Conservation (phyloP, 1,139 yeast genomes). For the Kodamaea anthophila region DNA sequence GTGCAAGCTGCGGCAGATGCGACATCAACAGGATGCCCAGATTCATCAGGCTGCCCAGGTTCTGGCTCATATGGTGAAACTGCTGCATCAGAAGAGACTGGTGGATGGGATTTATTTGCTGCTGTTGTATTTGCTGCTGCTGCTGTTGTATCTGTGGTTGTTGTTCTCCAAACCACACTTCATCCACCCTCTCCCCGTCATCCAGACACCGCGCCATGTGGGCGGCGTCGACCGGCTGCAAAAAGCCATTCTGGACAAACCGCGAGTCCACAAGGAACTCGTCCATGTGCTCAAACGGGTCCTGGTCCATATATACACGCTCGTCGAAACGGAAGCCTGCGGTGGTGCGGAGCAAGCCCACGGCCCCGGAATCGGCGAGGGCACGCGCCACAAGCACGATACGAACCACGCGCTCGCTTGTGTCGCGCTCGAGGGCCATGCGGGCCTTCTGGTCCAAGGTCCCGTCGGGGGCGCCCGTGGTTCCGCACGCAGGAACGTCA, state of each 20-base stretch:
- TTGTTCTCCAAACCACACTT: slow-evolving; percentile 17
- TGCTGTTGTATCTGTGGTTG: slow-evolving; percentile 15
- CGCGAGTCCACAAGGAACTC: slow-evolving; percentile 40
- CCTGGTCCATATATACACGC: slow-evolving; percentile 21
- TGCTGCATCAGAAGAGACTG: no score
- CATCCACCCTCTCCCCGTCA: slow-evolving; percentile 14
- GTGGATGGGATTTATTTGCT: not conserved
- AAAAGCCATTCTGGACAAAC: slow-evolving; percentile 37
- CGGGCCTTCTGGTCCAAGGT: slow-evolving; percentile 15
- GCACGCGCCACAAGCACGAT: slow-evolving; percentile 44
- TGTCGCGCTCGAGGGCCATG: slow-evolving; percentile 27
- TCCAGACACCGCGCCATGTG: slow-evolving; percentile 15
- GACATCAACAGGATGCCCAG: not conserved
- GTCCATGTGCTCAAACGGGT: slow-evolving; percentile 22
- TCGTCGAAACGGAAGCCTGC: slow-evolving; percentile 41
- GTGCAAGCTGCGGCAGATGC: not conserved
- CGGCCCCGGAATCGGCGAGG: slow-evolving; percentile 43
- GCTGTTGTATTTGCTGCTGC: slow-evolving; percentile 1
- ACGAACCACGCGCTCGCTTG: slow-evolving; percentile 45
- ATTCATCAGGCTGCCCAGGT: not conserved
- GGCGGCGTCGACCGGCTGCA: slow-evolving; percentile 28
- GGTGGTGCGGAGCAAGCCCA: slow-evolving; percentile 45
- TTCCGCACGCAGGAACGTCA: slow-evolving; percentile 65
- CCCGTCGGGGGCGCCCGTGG: slow-evolving; percentile 19
- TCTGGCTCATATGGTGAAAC: not conserved